Percentiles rank a stretch among this genome's conserved stretches.
Evolutionary conservation across 2,329 filamentous ascomycete species (phyloP).

Genomic region (Calonectria pteridis): DNA sequence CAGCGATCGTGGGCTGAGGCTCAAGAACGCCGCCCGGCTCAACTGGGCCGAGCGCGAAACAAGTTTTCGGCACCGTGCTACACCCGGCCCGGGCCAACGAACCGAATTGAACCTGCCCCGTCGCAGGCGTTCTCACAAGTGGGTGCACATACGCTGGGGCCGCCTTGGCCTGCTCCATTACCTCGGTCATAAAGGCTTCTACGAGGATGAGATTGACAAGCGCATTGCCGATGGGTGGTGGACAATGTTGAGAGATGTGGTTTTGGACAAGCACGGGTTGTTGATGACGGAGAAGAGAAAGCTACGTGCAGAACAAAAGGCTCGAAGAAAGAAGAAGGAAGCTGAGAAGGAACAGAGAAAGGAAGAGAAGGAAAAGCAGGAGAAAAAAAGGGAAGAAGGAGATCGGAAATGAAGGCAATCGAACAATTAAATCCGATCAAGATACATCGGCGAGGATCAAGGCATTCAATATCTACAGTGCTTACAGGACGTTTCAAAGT

Average conservation of each 20-base stretch:
- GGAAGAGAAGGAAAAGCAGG: constrained; percentile 19
- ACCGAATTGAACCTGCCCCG: constrained; percentile 41
- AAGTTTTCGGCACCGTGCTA: constrained; percentile 38
- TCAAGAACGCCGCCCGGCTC: constrained; percentile 47
- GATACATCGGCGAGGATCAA: constrained; percentile 33
- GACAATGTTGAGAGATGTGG: constrained; percentile 39
- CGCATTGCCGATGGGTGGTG: constrained; percentile 40
- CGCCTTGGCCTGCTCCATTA: constrained; percentile 42
- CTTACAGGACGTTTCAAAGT: constrained; percentile 44
- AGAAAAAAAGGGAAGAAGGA: constrained; percentile 21
- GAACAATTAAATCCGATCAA: constrained; percentile 11
- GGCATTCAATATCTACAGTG: constrained; percentile 43
- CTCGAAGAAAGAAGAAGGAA: too few relatives aligned
- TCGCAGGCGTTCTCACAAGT: constrained; percentile 27
- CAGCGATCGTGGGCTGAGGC: constrained; percentile 44
- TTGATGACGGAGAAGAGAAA: constrained; percentile 36
- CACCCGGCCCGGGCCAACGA: constrained; percentile 38
- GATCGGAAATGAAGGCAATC: constrained; percentile 10
- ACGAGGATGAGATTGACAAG: constrained; percentile 41
- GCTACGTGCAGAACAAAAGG: not conserved
- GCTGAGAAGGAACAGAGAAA: not conserved
- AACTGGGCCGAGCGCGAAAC: constrained; percentile 46
- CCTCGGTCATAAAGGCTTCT: constrained; percentile 41
- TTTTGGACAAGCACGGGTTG: constrained; percentile 36
- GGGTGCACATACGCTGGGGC: constrained; percentile 41